Evolutionary conservation across 129 eudicot species (phyloP).

Genomic region (Deinandra increscens): DNA sequence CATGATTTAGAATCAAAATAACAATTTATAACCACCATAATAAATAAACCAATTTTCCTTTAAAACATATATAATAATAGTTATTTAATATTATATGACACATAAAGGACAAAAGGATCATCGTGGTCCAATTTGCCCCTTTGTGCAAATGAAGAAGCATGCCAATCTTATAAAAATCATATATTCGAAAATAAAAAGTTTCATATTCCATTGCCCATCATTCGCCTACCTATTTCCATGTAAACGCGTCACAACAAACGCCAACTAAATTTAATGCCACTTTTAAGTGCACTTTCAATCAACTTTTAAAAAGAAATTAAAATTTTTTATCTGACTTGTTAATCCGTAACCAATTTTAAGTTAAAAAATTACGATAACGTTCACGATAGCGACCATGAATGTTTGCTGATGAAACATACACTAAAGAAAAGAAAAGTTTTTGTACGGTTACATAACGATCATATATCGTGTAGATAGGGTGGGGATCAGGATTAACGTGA

Average conservation of each 20-base stretch:
- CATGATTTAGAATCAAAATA: neutral
- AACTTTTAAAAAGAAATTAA: too few species aligned
- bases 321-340: too few species aligned
- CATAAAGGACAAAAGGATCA: constrained; percentile 28
- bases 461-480: too few species aligned
- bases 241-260: constrained; percentile 1
- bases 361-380: too few species aligned
- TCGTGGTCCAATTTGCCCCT: constrained; percentile 38
- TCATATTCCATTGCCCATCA: neutral
- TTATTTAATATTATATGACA: neutral
- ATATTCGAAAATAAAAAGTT: neutral
- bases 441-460: too few species aligned
- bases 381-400: too few species aligned
- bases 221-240: constrained; percentile 5
- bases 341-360: too few species aligned
- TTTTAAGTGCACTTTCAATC: too few species aligned
- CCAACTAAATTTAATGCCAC: neutral
- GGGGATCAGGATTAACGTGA: too few species aligned
- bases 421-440: too few species aligned
- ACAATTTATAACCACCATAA: neutral
- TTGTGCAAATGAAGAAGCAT: constrained; percentile 36
- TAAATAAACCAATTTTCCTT: neutral
- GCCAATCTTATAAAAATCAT: constrained; percentile 13
- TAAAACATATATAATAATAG: neutral
- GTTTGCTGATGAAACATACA: too few species aligned